Conservation (phyloP, 2,329 filamentous ascomycete species). For the Cladorrhinum sp. region DNA sequence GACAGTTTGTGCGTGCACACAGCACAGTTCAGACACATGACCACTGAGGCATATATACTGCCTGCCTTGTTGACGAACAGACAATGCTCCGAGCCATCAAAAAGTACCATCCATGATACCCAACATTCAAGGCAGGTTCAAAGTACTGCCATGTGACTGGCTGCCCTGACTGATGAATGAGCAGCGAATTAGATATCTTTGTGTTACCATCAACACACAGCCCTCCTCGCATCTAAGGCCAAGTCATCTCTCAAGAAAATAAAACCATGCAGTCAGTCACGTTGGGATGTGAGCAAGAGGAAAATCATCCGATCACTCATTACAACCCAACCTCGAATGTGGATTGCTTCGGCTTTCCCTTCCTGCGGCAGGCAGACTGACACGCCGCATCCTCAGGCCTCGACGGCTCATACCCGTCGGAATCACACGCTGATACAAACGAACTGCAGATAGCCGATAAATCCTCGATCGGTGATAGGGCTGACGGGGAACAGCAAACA, state of each 20-base stretch:
- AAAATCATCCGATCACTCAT: neutral
- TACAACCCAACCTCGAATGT: too few relatives aligned
- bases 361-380: too few relatives aligned
- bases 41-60: neutral
- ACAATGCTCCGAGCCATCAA: neutral
- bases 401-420: neutral
- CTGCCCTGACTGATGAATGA: neutral
- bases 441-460: neutral
- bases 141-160: neutral
- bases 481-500: neutral
- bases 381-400: too few relatives aligned
- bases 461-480: neutral
- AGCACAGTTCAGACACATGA: neutral
- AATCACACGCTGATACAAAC: neutral
- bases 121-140: neutral
- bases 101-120: neutral
- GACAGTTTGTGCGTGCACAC: neutral
- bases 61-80: neutral
- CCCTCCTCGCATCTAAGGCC: too few relatives aligned
- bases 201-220: neutral
- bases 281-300: neutral
- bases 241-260: too few relatives aligned
- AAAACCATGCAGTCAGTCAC: neutral
- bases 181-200: neutral
- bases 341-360: too few relatives aligned